Conservation (phyloP, 164 flowering plant species). For the Paratinospora sagittata region DNA sequence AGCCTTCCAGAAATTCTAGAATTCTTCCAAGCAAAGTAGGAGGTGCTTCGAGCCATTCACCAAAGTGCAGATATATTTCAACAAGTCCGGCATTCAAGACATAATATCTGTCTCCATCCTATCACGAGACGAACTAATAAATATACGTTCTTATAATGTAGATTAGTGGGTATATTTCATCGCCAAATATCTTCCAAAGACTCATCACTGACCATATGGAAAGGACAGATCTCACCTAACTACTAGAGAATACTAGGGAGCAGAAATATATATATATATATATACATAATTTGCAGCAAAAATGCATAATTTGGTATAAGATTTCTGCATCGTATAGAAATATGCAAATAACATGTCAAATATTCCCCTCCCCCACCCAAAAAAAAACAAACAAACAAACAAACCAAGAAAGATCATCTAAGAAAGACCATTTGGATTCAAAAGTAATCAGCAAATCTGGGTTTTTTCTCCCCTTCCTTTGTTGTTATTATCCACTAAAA, state of each 20-base stretch:
- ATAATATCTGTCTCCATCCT: constrained; percentile 58
- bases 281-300: not conserved
- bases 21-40: constrained; percentile 41
- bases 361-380: not conserved
- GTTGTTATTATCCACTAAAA: no score
- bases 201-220: not conserved
- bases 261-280: not conserved
- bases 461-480: no score
- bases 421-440: no score
- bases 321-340: not conserved
- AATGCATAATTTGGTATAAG: not conserved
- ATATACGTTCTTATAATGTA: not conserved
- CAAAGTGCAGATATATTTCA: constrained; percentile 51
- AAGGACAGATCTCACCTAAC: not conserved
- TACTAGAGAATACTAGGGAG: not conserved
- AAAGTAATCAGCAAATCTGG: no score
- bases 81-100: constrained; percentile 49
- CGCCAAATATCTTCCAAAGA: not conserved
- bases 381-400: no score
- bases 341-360: not conserved
- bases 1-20: constrained; percentile 45
- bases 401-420: no score
- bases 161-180: not conserved
- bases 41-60: constrained; percentile 38
- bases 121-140: constrained; percentile 20